Base-by-base conservation (phyloP, 1,139 yeast species). In the Groenewaldozyma sp. region DNA sequence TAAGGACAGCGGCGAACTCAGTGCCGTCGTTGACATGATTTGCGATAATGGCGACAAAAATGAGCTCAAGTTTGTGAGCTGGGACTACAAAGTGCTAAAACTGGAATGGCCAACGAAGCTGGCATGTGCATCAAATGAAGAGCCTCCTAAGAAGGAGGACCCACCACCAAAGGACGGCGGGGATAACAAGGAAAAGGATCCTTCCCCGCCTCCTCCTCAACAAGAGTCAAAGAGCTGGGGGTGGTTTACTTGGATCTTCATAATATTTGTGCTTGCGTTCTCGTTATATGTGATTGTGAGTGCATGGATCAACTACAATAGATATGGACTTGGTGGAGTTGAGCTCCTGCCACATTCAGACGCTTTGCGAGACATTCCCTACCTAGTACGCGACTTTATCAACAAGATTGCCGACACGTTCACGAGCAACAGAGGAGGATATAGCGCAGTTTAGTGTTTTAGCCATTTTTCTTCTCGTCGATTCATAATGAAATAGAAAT, bases 231-330 rank as follows among this genome's bases (percentile, higher is more conserved):
- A 31, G 40, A 36, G 50, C 34, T 54, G 62, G 61, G 57, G 68
- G 49, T 49, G 60, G 47, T 59, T 63, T 42, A 53, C 59, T 37
- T 49, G 70, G 67, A 37, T 71, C 49, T 55, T 64, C 48, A 53
- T 76, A 76, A 42, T 61, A 16, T 27, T 78, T 50, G 77, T 83
- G 10, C 62, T 87, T 34, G 74, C 75, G 45, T 70, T 82, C 50
- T 76, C 88, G 41, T 74, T 74, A 39, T 86, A 83, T 56, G 74
- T 86, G 29, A 71, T 82, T 42, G 83, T 82, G 17, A 82, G 83
- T 14, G 88, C 94, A 0, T 86, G 93, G 82, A 71, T 82, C 55
- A 84, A 68, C 38, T 55, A 59, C 45, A 54, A 55, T 34, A 54
- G 63, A 22, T 56, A 59, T 37, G 64, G 66, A 28, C 55, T 51